Evolutionary conservation across 2,329 filamentous ascomycete species (phyloP).

Genomic region (Epichloe bromicola): DNA sequence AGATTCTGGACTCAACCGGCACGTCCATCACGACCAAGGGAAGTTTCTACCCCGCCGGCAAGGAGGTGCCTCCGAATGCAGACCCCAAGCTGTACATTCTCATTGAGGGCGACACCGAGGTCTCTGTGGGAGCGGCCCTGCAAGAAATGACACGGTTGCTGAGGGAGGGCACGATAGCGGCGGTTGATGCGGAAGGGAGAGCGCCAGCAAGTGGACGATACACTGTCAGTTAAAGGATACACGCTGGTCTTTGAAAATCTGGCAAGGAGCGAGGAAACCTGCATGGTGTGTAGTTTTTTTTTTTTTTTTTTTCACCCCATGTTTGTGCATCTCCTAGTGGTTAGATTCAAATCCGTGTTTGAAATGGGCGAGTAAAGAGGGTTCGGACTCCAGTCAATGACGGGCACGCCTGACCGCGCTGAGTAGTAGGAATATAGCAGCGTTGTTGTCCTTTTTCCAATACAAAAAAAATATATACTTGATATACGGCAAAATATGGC

Average conservation of each 20-base stretch:
- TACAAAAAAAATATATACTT: no score
- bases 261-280: no score
- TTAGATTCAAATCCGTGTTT: no score
- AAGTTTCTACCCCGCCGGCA: constrained; percentile 72
- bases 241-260: not conserved
- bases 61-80: constrained; percentile 60
- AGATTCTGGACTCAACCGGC: constrained; percentile 88
- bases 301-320: no score
- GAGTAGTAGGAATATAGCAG: no score
- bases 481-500: no score
- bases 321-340: no score
- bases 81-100: constrained; percentile 96
- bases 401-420: no score
- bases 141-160: constrained; percentile 76
- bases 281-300: no score
- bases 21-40: constrained; percentile 97
- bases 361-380: no score
- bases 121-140: constrained; percentile 83
- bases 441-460: no score
- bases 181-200: constrained; percentile 72
- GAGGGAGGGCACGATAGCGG: constrained; percentile 80
- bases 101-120: constrained; percentile 92
- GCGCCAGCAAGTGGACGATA: constrained; percentile 73
- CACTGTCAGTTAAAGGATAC: constrained; percentile 53
- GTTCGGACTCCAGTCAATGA: no score